Percentiles rank a stretch among this genome's conserved stretches.
These are phyloP conservation scores for Solanum sejunctum DNA, from an alignment of 257 asterid species.

Conservation along the genomic window DNA sequence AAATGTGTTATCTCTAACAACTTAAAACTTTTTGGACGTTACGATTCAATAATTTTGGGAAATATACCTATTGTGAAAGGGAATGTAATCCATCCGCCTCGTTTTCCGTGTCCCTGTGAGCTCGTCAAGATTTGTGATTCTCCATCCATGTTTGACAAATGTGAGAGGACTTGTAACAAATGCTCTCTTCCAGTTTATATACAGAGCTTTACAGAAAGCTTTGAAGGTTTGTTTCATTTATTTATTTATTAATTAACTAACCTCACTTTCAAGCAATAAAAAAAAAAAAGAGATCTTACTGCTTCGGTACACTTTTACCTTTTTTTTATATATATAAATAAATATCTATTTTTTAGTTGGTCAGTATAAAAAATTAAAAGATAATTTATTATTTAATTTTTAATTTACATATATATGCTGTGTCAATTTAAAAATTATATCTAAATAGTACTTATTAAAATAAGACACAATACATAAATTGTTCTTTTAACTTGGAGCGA, in stretches of 20 bases:
- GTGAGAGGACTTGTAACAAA: neutral
- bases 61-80: constrained; percentile 34
- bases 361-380: fast-evolving
- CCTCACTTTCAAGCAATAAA: neutral
- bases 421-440: no score
- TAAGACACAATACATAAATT: no score
- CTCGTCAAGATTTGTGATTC: neutral
- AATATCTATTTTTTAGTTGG: neutral
- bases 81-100: constrained; percentile 33
- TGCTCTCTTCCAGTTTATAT: neutral
- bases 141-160: neutral
- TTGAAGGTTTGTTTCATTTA: neutral
- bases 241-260: neutral
- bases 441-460: no score
- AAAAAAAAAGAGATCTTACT: neutral
- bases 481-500: fast-evolving
- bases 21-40: neutral
- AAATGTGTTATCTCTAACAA: neutral
- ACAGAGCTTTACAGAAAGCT: neutral
- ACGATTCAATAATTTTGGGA: neutral
- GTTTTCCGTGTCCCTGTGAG: neutral
- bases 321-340: neutral
- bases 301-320: neutral
- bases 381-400: neutral
- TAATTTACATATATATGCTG: no score